Evolutionary conservation across 2,329 filamentous ascomycete genomes (phyloP).

Genomic region (Rugonectria rugulosa): DNA sequence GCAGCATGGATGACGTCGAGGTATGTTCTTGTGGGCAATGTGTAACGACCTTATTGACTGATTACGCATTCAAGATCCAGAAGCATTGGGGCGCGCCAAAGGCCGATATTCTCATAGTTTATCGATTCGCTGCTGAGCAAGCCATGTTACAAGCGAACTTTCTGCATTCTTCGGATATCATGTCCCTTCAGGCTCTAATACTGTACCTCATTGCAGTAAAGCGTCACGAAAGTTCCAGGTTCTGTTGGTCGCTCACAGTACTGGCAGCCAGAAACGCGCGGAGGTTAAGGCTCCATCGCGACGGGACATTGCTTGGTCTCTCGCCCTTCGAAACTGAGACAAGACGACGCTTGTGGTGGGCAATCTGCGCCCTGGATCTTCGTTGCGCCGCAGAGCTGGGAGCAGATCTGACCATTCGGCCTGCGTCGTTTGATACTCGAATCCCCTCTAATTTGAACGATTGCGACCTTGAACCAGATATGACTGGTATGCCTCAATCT

Average conservation of each 20-base stretch:
- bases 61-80: no score
- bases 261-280: constrained; percentile 65
- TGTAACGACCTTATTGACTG: no score
- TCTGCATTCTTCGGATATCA: constrained; percentile 64
- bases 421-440: constrained; percentile 58
- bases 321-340: constrained; percentile 69
- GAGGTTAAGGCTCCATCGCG: constrained; percentile 64
- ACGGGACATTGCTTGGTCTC: constrained; percentile 61
- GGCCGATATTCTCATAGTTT: constrained; percentile 52
- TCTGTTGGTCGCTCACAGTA: constrained; percentile 70
- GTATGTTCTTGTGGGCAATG: no score
- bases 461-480: constrained; percentile 56
- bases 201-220: constrained; percentile 65
- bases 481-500: constrained; percentile 50
- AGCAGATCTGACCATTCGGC: constrained; percentile 55
- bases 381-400: constrained; percentile 68
- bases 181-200: constrained; percentile 67
- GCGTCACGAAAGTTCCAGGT: constrained; percentile 58
- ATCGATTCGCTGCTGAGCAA: constrained; percentile 64
- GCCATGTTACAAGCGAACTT: constrained; percentile 69
- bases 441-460: constrained; percentile 67
- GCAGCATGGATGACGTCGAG: no score
- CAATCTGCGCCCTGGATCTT: constrained; percentile 65
- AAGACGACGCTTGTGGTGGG: constrained; percentile 69
- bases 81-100: no score